Percentiles rank a stretch among this genome's conserved stretches.
These are phyloP conservation scores for Wallacemonas sp. DNA, from an alignment of 208 protist genomes.

Conservation along the genomic window DNA sequence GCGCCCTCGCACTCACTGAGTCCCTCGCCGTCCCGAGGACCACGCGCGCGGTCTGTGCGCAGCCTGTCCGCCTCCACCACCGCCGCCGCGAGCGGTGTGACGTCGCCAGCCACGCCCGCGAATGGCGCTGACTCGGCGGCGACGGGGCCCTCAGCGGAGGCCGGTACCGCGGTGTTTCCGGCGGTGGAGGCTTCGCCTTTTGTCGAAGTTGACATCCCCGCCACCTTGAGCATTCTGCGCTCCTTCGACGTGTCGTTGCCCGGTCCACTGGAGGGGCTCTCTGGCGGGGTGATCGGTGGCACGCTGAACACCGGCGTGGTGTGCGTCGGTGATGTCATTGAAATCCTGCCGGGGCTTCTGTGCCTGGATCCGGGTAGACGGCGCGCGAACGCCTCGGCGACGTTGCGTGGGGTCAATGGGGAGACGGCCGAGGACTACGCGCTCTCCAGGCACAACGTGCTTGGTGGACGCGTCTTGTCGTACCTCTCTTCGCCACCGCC, in stretches of 20 bases:
- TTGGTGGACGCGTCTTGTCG: constrained; percentile 1
- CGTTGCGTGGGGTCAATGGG: not conserved
- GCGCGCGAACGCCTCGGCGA: constrained; percentile 6
- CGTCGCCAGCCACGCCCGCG: not conserved
- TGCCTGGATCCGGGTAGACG: not conserved
- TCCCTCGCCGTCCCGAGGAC: constrained; percentile 4
- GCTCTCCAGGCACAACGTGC: not conserved
- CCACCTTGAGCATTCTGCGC: constrained; percentile 98
- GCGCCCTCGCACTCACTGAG: not conserved
- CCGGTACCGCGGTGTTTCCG: too few relatives aligned
- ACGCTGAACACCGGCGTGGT: constrained; percentile 98
- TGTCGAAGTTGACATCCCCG: not conserved
- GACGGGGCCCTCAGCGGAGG: too few relatives aligned
- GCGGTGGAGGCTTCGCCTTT: not conserved
- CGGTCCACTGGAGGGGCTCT: constrained; percentile 94
- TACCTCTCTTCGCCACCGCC: constrained; percentile 9
- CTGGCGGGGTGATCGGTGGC: constrained; percentile 98
- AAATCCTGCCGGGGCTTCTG: constrained; percentile 98
- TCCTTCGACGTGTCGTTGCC: constrained; percentile 99
- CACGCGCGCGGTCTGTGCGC: not conserved
- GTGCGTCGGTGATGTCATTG: constrained; percentile 96
- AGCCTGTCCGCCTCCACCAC: not conserved
- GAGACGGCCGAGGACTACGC: not conserved
- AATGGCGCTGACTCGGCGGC: too few relatives aligned
- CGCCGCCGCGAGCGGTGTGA: not conserved